These are phyloP conservation scores for Pichia sp. DNA, from an alignment of 1,139 yeast genomes.

Conservation along the genomic window DNA sequence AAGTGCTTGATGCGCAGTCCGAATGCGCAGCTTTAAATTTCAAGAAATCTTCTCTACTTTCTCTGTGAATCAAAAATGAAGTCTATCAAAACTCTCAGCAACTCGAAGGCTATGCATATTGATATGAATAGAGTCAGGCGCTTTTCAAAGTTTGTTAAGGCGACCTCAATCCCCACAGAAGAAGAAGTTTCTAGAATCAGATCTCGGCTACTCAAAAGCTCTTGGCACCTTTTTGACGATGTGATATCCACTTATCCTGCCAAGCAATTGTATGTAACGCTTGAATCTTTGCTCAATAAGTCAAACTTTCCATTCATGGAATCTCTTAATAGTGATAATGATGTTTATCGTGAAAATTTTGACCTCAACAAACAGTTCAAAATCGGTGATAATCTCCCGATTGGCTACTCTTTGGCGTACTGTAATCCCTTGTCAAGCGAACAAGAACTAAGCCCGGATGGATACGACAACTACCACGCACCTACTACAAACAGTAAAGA, in stretches of 20 bases:
- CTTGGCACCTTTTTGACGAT: slow-evolving; percentile 25
- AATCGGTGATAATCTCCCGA: slow-evolving; percentile 33
- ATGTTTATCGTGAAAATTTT: too few relatives aligned
- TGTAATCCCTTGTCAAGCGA: slow-evolving; percentile 55
- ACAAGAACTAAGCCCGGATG: slow-evolving; percentile 55
- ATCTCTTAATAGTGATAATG: neutral
- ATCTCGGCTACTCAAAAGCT: slow-evolving; percentile 7
- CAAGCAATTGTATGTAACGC: slow-evolving; percentile 26
- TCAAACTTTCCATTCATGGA: slow-evolving; percentile 16
- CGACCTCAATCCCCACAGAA: neutral
- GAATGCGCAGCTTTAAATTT: too few relatives aligned
- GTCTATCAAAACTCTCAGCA: neutral
- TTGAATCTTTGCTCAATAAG: slow-evolving; percentile 25
- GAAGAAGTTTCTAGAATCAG: slow-evolving; percentile 14
- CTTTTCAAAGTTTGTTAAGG: neutral
- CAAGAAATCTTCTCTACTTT: neutral
- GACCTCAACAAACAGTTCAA: slow-evolving; percentile 13
- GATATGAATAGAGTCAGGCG: neutral
- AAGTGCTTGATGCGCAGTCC: too few relatives aligned
- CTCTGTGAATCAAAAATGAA: neutral
- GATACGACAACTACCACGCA: slow-evolving; percentile 78
- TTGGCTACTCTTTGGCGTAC: slow-evolving; percentile 65
- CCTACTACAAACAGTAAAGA: slow-evolving; percentile 38
- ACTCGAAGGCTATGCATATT: too few relatives aligned
- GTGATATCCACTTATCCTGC: slow-evolving; percentile 26